phyloP scores from a whole-genome alignment of 169 alveolate species.

The Theileria sp. region DNA sequence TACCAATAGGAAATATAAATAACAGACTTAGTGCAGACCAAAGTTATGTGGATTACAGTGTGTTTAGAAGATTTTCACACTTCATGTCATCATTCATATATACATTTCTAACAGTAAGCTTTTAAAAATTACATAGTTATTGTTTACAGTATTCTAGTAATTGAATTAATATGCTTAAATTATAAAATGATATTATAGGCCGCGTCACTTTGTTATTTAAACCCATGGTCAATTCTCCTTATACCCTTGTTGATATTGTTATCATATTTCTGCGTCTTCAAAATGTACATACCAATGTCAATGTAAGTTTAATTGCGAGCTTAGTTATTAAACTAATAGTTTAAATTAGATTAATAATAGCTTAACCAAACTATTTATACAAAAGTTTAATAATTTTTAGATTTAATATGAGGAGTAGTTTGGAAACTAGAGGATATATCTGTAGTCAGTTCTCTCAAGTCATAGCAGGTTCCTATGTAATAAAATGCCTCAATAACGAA shows the following conservation, averaged over 20 bases:
- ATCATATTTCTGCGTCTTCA: constrained; percentile 43
- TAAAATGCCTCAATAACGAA: constrained; percentile 43
- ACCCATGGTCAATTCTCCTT: constrained; percentile 38
- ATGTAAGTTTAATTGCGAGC: constrained; percentile 8
- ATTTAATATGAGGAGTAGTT: constrained; percentile 44
- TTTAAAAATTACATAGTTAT: background rate
- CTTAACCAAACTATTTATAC: no score
- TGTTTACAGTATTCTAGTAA: no score
- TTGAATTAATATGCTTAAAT: background rate
- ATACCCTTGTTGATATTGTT: constrained; percentile 44
- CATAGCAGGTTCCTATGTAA: constrained; percentile 51
- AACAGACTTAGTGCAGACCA: constrained; percentile 65
- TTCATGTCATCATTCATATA: constrained; percentile 32
- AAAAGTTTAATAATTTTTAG: background rate
- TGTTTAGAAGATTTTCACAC: constrained; percentile 53
- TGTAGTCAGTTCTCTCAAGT: constrained; percentile 55
- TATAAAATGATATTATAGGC: constrained; percentile 6
- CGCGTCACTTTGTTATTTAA: constrained; percentile 37
- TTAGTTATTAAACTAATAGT: background rate
- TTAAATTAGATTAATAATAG: background rate
- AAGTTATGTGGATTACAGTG: constrained; percentile 61
- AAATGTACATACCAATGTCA: constrained; percentile 59
- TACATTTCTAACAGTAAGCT: constrained; percentile 17
- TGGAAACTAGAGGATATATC: constrained; percentile 48
- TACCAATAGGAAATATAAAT: constrained; percentile 57